Base-by-base conservation (phyloP, 352 stramenopile genomes). In the Pythium monospermum region DNA sequence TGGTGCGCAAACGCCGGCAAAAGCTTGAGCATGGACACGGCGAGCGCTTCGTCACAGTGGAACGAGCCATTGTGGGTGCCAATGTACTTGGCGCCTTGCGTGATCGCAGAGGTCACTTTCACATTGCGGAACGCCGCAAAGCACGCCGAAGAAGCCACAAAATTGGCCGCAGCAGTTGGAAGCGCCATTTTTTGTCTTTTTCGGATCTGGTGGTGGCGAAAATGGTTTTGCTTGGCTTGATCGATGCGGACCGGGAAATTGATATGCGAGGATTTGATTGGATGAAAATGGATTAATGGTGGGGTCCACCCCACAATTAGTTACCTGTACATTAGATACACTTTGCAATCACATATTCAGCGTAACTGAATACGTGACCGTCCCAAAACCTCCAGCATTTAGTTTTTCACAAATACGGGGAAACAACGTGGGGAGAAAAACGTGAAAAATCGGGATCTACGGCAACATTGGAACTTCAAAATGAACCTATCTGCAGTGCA, bases 21-120 rank as follows among this genome's bases (percentile, higher is more conserved):
- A 43, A 98, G 71, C 66, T 97, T 97, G 39, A 99, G 82, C 71
- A 99, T 93, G 46, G 85, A 98, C 25, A 98, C 94, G 4, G 96
- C 97, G 53, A 99, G 80, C 42, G 96, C 96, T 66, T 99, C 97
- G 63, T 99, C 97, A 53, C 96, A 98, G 71, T 99, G 97, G 76
- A 99, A 99, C 53, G 85, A 96, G 41, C 96, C 96, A 44, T 96
- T 96, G 82, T 99, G 96, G 6, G 95, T 98, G 47, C 94, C 96
- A 60, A 99, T 98, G 62, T 88, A 84, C 61, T 95, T 95, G 37
- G 64, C 57, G n/a, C 50, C 55, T 22, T 80, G 51, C 4, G 50
- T 30, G 19, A 82, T 51, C 19, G 66, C 56, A 0, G 79, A 88
- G 25, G 68, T 65, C 55, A 91, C 71, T 21, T 74, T 71, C 8